A percentile compares a stretch with the other conserved stretches of the same genome.
phyloP scores from a whole-genome alignment of 2,329 filamentous ascomycete genomes.

The Juglanconis oblonga region DNA sequence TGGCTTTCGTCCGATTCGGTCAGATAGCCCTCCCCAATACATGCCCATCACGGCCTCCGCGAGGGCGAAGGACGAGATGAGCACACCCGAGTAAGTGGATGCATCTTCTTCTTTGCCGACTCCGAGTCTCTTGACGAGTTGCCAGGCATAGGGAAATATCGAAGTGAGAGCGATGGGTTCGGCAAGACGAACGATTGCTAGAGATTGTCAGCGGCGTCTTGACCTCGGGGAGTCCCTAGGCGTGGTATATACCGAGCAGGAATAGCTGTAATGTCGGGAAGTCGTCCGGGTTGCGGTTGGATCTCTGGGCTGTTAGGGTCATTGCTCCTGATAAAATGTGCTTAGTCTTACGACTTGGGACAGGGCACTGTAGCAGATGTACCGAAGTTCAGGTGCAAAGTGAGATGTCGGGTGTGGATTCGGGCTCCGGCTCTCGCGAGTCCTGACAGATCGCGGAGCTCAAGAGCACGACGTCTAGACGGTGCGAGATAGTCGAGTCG shows the following conservation, averaged over 20 bases:
- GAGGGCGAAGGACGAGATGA: constrained; percentile 82
- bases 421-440: neutral
- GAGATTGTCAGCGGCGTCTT: neutral
- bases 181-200: constrained; percentile 87
- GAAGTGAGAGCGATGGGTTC: constrained; percentile 92
- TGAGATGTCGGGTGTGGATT: constrained; percentile 6
- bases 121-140: constrained; percentile 73
- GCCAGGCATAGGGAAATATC: constrained; percentile 90
- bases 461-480: neutral
- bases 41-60: constrained; percentile 82
- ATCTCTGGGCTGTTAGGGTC: constrained; percentile 49
- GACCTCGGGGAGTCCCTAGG: neutral
- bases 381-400: constrained; percentile 20
- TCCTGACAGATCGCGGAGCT: constrained; percentile 1
- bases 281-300: constrained; percentile 61
- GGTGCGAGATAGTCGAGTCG: neutral
- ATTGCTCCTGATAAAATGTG: constrained; percentile 41
- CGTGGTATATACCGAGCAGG: constrained; percentile 65
- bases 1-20: constrained; percentile 76
- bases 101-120: constrained; percentile 72
- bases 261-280: constrained; percentile 84
- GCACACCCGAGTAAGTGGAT: constrained; percentile 82
- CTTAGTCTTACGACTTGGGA: constrained; percentile 43
- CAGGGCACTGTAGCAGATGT: constrained; percentile 32
- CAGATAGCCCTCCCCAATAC: constrained; percentile 83